These are phyloP conservation scores for Mycena filopes DNA, from an alignment of 768 basidiomycete species.

Conservation along the genomic window DNA sequence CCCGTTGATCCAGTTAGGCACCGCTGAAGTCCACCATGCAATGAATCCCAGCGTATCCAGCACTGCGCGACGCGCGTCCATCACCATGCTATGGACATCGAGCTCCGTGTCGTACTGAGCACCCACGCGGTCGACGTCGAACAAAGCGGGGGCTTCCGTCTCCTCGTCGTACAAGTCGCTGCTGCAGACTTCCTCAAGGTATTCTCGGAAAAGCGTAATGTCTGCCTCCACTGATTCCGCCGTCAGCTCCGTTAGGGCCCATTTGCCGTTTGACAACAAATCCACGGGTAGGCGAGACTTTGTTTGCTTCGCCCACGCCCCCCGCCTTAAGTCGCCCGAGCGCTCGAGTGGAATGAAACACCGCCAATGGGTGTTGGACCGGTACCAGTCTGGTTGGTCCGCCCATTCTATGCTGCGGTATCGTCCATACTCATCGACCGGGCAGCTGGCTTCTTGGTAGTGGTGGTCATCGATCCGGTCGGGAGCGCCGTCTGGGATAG, in stretches of 20 bases:
- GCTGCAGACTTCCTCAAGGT: background rate
- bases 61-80: background rate
- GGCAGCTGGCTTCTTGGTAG: background rate
- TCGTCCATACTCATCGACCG: background rate
- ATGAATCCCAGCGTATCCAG: background rate
- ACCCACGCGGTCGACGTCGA: background rate
- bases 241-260: background rate
- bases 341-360: background rate
- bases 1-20: background rate
- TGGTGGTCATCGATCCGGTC: background rate
- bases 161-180: background rate
- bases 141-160: background rate
- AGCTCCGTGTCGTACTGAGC: background rate
- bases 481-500: background rate
- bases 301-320: background rate
- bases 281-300: background rate
- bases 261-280: background rate
- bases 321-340: background rate
- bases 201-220: background rate
- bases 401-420: background rate
- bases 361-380: background rate
- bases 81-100: background rate
- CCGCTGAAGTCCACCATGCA: background rate
- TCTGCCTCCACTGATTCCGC: background rate
- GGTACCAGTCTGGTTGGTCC: constrained; percentile 2